Conservation (phyloP, 495 filamentous ascomycete species). For the Annulohypoxylon maeteangense region DNA sequence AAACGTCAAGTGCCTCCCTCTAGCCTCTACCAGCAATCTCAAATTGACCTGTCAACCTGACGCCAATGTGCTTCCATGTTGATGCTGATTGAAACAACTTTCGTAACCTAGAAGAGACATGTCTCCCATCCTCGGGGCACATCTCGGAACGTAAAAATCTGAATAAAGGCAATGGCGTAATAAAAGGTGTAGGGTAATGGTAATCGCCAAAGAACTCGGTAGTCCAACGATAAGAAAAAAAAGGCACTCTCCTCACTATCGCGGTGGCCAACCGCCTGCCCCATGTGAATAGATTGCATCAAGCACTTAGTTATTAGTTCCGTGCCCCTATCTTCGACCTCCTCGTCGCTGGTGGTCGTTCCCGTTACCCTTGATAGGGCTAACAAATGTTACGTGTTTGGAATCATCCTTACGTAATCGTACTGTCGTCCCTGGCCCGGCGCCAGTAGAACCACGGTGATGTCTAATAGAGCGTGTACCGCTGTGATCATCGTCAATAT, state of each 20-base stretch:
- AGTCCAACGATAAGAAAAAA: slow-evolving; percentile 34
- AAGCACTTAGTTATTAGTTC: slow-evolving; percentile 20
- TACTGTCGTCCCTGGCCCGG: slow-evolving; percentile 44
- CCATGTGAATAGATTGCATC: slow-evolving; percentile 11
- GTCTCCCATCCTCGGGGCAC: slow-evolving; percentile 18
- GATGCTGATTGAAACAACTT: slow-evolving; percentile 26
- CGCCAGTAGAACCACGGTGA: slow-evolving; percentile 46
- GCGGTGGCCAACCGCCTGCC: slow-evolving; percentile 9
- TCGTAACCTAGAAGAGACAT: slow-evolving; percentile 25
- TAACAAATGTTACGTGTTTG: slow-evolving; percentile 60
- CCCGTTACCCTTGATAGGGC: slow-evolving; percentile 48
- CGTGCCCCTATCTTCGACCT: slow-evolving; percentile 31
- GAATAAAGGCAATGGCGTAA: slow-evolving; percentile 37
- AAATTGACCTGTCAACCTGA: slow-evolving; percentile 45
- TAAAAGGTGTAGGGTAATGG: slow-evolving; percentile 45
- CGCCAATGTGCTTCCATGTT: slow-evolving; percentile 35
- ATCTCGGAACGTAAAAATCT: slow-evolving; percentile 11
- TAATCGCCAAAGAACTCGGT: slow-evolving; percentile 24
- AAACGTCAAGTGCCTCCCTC: slow-evolving; percentile 25
- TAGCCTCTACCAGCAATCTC: slow-evolving; percentile 38
- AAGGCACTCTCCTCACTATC: slow-evolving; percentile 4
- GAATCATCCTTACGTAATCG: slow-evolving; percentile 58
- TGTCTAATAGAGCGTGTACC: slow-evolving; percentile 51
- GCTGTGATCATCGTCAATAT: slow-evolving; percentile 56
- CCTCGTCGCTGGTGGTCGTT: slow-evolving; percentile 48